Percentiles rank a stretch among this genome's conserved stretches.
Evolutionary conservation across 192 early-diverging fungal genomes (phyloP).

Genomic region (Backusella sp.): DNA sequence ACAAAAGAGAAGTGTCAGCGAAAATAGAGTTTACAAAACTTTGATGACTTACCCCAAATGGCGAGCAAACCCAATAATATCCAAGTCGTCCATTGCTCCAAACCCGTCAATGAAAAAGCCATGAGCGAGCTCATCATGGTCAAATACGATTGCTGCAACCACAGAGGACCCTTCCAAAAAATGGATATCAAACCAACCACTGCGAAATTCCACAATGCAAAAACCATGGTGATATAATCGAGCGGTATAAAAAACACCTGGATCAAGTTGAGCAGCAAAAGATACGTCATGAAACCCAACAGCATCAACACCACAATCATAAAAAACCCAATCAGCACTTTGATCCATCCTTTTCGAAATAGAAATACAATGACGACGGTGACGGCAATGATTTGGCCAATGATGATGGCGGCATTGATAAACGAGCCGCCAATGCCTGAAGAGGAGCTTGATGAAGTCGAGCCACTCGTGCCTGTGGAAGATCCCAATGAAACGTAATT

Average conservation of each 20-base stretch:
- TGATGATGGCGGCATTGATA: slow-evolving; percentile 66
- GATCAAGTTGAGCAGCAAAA: slow-evolving; percentile 47
- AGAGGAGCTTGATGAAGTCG: not conserved
- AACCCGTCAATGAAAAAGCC: slow-evolving; percentile 72
- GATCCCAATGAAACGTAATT: slow-evolving; percentile 9
- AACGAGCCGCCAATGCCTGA: slow-evolving; percentile 34
- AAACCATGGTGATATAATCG: slow-evolving; percentile 70
- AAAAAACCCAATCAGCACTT: slow-evolving; percentile 77
- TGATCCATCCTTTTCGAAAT: slow-evolving; percentile 77
- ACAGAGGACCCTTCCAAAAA: slow-evolving; percentile 82
- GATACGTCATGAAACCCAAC: slow-evolving; percentile 78
- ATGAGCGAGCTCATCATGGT: slow-evolving; percentile 79
- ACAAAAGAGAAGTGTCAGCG: not conserved
- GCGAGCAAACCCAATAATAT: slow-evolving; percentile 75
- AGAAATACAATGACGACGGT: slow-evolving; percentile 74
- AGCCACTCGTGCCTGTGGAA: not conserved
- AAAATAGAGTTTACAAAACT: not conserved
- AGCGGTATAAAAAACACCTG: slow-evolving; percentile 59
- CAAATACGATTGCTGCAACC: slow-evolving; percentile 76
- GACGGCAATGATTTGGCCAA: slow-evolving; percentile 76
- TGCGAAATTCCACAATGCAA: slow-evolving; percentile 81
- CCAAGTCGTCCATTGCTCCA: slow-evolving; percentile 80
- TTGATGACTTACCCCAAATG: slow-evolving; percentile 65
- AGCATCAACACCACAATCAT: slow-evolving; percentile 66
- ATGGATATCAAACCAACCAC: slow-evolving; percentile 68